Percentiles rank a stretch among this genome's conserved stretches.
phyloP scores from a whole-genome alignment of 139 green algal species.

The Micractinium sp. region DNA sequence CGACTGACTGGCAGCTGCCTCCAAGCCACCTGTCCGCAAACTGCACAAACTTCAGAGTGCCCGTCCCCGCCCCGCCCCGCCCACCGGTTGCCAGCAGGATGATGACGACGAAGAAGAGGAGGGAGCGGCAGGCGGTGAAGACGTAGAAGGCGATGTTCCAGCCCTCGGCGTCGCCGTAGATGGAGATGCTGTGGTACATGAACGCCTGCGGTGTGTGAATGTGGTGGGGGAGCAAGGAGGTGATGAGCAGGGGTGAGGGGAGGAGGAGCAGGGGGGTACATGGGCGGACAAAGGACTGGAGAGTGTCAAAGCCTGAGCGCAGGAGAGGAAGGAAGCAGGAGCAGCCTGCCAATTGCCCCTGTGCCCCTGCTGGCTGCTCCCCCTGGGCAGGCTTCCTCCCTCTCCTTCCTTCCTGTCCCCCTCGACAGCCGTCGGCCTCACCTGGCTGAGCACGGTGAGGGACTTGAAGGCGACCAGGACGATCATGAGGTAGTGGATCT shows the following conservation, averaged over 20 bases:
- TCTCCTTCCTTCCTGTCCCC: no score
- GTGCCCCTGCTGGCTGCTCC: no score
- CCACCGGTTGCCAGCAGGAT: constrained; percentile 91
- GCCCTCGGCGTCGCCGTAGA: constrained; percentile 80
- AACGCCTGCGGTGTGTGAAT: constrained; percentile 48
- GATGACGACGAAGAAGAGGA: constrained; percentile 95
- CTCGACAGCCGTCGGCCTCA: no score
- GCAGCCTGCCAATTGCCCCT: no score
- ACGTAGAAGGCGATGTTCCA: constrained; percentile 99
- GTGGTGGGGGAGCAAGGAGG: background rate
- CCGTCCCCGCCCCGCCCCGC: background rate
- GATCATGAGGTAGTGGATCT: constrained; percentile 96
- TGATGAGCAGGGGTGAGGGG: background rate
- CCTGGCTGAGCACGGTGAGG: constrained; percentile 85
- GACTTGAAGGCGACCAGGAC: constrained; percentile 87
- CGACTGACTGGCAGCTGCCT: no score
- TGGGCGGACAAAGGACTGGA: background rate
- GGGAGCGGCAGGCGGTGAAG: constrained; percentile 89
- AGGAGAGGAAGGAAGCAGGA: background rate
- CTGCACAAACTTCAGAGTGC: no score
- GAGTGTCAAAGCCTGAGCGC: background rate
- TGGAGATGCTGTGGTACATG: constrained; percentile 85
- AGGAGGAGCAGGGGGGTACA: no score
- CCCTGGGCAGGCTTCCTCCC: no score
- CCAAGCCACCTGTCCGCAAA: no score